Base-by-base conservation (phyloP, 2,329 filamentous ascomycete genomes). In the Fusarium brevicatenulatum region DNA sequence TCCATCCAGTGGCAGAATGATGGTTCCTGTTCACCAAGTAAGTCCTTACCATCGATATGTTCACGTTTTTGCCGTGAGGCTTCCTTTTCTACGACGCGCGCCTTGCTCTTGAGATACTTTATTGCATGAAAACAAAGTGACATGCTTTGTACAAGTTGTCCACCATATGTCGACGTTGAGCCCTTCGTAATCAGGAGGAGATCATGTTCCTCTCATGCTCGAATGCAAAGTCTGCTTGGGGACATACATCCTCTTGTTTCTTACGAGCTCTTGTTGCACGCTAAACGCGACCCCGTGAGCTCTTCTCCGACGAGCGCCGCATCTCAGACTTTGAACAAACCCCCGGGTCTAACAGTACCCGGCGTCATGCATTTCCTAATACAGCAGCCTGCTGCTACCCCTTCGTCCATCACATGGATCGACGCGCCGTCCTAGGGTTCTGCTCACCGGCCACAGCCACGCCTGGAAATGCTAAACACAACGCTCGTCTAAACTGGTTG, bases 211-310 rank as follows among this genome's bases (percentile, higher is more conserved):
- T 23, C 49, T 70, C 40, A 37, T 39, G 67, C 28, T 43, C 32
- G 55, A 68, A 54, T 34, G 58, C 32, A 57, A 60, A 34, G 21
- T 50, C 25, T 60, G 50, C 61, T 50, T 42, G 69, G 42, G 54
- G 56, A 44, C 23, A 30, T 56, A 46, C 44, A 52, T 49, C 34
- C 68, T 60, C 63, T 62, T 40, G 43, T 66, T 42, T 49, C 58
- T 58, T 63, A 40, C 34, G 56, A 67, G 32, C 57, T 64, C 65
- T 74, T 63, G 55, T 64, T 53, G 61, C 53, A 75, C 70, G 73
- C 76, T 78, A 78, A 71, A 66, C 62, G 64, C 71, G 70, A 76
- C 67, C 76, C 69, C 73, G 75, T 78, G 75, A 77, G 70, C 73
- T 68, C 60, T 56, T 63, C 66, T 64, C 61, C 61, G 53, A 72